Evolutionary conservation across 345 rosid genomes (phyloP).

Genomic region (Salix arbutifolia): DNA sequence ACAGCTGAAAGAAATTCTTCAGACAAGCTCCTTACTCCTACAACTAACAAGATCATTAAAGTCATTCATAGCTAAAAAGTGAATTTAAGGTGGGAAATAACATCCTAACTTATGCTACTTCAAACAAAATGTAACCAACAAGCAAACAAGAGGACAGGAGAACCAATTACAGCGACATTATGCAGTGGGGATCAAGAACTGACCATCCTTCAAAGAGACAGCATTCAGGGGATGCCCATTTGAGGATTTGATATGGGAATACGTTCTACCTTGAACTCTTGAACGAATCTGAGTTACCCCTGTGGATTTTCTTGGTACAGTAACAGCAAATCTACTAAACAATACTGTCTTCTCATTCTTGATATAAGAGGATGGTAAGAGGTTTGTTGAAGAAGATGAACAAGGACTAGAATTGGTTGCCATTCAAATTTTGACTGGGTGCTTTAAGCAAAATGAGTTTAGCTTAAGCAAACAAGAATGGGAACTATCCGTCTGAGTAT

Average conservation of each 20-base stretch:
- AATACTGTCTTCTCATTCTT: constrained; percentile 27
- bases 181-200: constrained; percentile 19
- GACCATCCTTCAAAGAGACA: constrained; percentile 57
- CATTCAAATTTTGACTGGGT: constrained; percentile 30
- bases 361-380: constrained; percentile 31
- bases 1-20: too few species aligned
- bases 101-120: not conserved
- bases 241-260: constrained; percentile 50
- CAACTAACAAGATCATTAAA: too few species aligned
- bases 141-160: not conserved
- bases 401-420: constrained; percentile 41
- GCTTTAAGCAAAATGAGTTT: not conserved
- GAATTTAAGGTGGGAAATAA: too few species aligned
- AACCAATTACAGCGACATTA: not conserved
- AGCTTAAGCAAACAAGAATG: constrained; percentile 1
- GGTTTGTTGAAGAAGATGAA: constrained; percentile 34
- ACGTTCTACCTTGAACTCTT: constrained; percentile 34
- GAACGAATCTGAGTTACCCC: constrained; percentile 44
- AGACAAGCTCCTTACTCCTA: too few species aligned
- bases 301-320: constrained; percentile 34
- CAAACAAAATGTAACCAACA: not conserved
- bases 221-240: constrained; percentile 58
- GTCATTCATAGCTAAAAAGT: too few species aligned
- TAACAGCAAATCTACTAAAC: constrained; percentile 18
- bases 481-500: not conserved